Evolutionary conservation across 306 rosid genomes (phyloP).

Genomic region (Adenanthera pavonina): DNA sequence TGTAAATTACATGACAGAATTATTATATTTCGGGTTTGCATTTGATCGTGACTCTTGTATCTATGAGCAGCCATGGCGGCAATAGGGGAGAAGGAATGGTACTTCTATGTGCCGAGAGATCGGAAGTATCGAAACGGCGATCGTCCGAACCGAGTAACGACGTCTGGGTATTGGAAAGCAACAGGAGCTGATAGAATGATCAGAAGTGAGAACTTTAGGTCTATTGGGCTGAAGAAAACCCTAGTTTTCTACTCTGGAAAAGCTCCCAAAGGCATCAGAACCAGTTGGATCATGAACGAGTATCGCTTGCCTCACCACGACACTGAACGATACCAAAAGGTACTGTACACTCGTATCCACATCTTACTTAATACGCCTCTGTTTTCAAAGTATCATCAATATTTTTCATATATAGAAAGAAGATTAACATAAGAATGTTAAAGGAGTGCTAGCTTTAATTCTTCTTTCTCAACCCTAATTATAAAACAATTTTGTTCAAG

Average conservation of each 20-base stretch:
- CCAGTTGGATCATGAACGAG: constrained; percentile 99
- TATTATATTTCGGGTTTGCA: background rate
- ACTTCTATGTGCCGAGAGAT: constrained; percentile 93
- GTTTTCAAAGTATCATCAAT: background rate
- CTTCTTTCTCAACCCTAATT: constrained; percentile 38
- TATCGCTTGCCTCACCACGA: constrained; percentile 96
- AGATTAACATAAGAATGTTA: background rate
- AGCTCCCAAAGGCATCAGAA: constrained; percentile 95
- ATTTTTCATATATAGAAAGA: background rate
- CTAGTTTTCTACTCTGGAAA: constrained; percentile 99
- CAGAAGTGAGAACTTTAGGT: constrained; percentile 69
- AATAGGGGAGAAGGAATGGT: constrained; percentile 99
- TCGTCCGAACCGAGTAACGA: constrained; percentile 88
- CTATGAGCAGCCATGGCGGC: constrained; percentile 83
- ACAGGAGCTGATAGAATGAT: constrained; percentile 98
- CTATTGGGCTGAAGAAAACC: constrained; percentile 98
- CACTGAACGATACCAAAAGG: constrained; percentile 95
- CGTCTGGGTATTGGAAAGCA: constrained; percentile 99
- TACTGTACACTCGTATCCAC: constrained; percentile 20
- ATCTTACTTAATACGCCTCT: background rate
- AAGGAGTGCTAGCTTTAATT: background rate
- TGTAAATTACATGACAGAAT: background rate
- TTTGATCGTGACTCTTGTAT: background rate
- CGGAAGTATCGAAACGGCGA: constrained; percentile 92
- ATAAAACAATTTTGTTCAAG: background rate